Evolutionary conservation across 371 early-diverging fungal species (phyloP), one percentile per base, ranked within the genome.

Genomic region (Mortierella sp.): DNA sequence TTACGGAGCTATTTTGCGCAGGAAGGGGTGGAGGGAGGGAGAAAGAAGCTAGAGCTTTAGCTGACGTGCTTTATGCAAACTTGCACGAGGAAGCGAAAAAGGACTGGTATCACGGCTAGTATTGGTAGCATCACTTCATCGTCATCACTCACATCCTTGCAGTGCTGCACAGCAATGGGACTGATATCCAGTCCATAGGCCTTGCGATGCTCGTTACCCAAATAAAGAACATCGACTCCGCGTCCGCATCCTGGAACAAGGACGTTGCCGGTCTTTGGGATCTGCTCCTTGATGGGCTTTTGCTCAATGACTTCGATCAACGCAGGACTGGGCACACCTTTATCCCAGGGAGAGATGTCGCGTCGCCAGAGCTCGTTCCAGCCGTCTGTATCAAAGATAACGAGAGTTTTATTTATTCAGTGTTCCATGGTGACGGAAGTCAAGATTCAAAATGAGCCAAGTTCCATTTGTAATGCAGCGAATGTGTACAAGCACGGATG

Each of bases 191-290:
- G 68, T 6, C 94, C 94, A 32, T 84, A 82, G 49, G 87, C 86
- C 56, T 83, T 84, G 43, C 86, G 83, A 28, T 79, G 70, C 37
- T 81, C 76, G 27, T 80, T 83, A 6, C 92, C 86, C 28, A 95
- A 80, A 50, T 85, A 88, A 68, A 90, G 78, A 26, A 92, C 93
- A 67, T 95, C 95, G 70, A 92, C 90, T 27, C 94, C 92, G 27
- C 87, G 79, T 8, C 96, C 96, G 57, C 95, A 95, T 15, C 95
- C 96, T 2, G 96, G 95, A 27, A 96, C 93, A 12, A 96, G 82
- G 21, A 82, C 90, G 42, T 67, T 75, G 26, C 89, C 91, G n/a
- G 75, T 47, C 17, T 76, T 43, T 37, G 91, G 91, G 39, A 92
- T 79, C 50, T 86, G 72, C 14, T 83, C 70, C 14, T 76, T 46